Percentiles rank a stretch among this genome's conserved stretches.
Conservation (phyloP, 495 filamentous ascomycete species). For the Alectoria sarmentosa region DNA sequence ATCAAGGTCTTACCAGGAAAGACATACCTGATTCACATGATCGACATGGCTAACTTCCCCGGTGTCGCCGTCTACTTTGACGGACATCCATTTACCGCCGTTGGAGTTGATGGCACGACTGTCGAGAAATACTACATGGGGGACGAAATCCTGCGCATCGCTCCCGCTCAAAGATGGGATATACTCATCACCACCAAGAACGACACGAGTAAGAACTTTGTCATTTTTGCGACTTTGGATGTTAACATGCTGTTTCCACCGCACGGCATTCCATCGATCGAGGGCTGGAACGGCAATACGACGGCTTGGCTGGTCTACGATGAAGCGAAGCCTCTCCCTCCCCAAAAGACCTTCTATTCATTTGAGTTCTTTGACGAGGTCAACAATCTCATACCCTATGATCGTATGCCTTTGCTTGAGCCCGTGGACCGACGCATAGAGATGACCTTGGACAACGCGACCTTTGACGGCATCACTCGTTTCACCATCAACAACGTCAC, state of each 20-base stretch:
- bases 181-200: conserved; percentile 62
- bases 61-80: conserved; percentile 68
- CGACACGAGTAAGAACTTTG: conserved; percentile 56
- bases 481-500: conserved; percentile 63
- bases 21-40: conserved; percentile 71
- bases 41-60: conserved; percentile 70
- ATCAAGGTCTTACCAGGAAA: conserved; percentile 60
- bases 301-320: conserved; percentile 79
- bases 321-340: conserved; percentile 48
- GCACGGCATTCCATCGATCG: not conserved
- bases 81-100: conserved; percentile 55
- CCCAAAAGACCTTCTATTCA: conserved; percentile 45
- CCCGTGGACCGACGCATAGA: conserved; percentile 33
- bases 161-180: conserved; percentile 64
- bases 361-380: conserved; percentile 42
- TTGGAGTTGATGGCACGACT: conserved; percentile 49
- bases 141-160: conserved; percentile 45
- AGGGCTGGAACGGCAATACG: conserved; percentile 56
- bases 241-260: conserved; percentile 20
- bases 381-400: conserved; percentile 41
- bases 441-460: conserved; percentile 45
- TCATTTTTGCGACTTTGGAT: conserved; percentile 58
- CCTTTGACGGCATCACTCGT: conserved; percentile 21
- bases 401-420: conserved; percentile 39
- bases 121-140: conserved; percentile 50